Conservation (phyloP, 192 early-diverging fungal species). For the Mortierella hygrophila region DNA sequence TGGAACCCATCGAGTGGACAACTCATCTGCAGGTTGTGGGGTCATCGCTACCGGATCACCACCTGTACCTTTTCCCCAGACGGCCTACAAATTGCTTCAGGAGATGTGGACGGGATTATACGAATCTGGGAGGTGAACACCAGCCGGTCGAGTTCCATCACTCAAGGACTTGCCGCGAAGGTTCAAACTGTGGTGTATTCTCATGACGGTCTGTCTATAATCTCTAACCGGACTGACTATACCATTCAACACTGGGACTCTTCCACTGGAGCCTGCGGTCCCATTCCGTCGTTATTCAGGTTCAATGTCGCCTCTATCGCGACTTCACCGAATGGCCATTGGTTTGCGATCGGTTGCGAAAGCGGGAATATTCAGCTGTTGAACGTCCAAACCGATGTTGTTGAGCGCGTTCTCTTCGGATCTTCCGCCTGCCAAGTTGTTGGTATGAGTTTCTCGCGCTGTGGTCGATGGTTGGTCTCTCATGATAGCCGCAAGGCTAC, state of each 20-base stretch:
- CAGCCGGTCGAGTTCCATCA: background rate
- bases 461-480: background rate
- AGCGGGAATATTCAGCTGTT: background rate
- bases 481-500: too few relatives aligned
- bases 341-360: background rate
- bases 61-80: background rate
- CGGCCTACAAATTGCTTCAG: background rate
- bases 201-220: background rate
- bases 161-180: background rate
- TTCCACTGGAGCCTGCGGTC: too few relatives aligned
- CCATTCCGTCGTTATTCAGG: background rate
- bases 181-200: background rate
- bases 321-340: background rate
- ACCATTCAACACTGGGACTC: background rate
- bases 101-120: background rate
- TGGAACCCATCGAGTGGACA: background rate
- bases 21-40: background rate
- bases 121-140: background rate
- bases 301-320: background rate
- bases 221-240: background rate
- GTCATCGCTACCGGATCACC: too few relatives aligned
- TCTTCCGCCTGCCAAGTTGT: accelerated
- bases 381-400: background rate
- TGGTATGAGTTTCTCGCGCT: background rate
- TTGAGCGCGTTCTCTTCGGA: background rate